These are phyloP conservation scores for Ceratocystis lukuohia DNA, from an alignment of 2,329 filamentous ascomycete genomes.

Conservation along the genomic window DNA sequence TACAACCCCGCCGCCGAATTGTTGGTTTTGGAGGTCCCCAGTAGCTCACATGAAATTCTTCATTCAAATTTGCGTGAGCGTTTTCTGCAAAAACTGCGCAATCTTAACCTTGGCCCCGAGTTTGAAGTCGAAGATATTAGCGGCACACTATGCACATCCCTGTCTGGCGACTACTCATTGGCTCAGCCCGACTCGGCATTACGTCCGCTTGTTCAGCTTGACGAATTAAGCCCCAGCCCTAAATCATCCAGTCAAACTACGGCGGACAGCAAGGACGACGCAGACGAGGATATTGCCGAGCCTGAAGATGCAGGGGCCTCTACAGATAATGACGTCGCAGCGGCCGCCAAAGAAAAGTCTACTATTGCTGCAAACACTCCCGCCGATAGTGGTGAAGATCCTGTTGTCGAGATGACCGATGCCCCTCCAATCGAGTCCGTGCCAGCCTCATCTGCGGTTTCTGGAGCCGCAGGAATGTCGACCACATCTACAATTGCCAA, in stretches of 20 bases:
- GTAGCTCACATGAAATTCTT: constrained; percentile 1
- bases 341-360: not conserved
- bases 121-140: constrained; percentile 9
- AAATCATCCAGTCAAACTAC: not conserved
- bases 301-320: constrained; percentile 5
- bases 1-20: constrained; percentile 16
- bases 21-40: constrained; percentile 13
- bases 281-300: not conserved
- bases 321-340: not conserved
- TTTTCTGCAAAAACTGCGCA: constrained; percentile 4
- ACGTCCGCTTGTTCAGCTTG: constrained; percentile 4
- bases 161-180: constrained; percentile 9
- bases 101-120: not conserved
- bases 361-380: not conserved
- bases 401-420: not conserved
- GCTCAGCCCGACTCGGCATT: constrained; percentile 13
- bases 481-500: not conserved
- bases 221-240: not conserved
- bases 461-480: not conserved
- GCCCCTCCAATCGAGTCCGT: not conserved
- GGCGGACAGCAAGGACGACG: not conserved
- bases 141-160: not conserved
- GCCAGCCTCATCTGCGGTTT: not conserved
- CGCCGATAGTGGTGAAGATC: not conserved
- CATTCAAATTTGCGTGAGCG: constrained; percentile 7